phyloP scores from a whole-genome alignment of 345 rosid genomes.

The Nasturtium officinale region DNA sequence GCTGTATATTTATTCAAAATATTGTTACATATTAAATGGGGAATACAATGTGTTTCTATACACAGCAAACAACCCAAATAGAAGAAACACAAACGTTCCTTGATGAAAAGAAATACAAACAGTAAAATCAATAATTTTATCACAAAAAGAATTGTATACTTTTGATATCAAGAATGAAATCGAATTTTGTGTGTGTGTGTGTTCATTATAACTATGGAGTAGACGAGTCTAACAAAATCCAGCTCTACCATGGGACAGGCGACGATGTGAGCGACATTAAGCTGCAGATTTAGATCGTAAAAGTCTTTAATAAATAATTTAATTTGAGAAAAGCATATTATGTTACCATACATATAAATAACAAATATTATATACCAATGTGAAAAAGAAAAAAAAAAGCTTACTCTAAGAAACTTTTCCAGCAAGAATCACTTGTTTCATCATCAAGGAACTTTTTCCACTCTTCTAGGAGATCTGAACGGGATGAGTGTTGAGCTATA shows the following conservation, averaged over 20 bases:
- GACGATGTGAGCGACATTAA: conserved; percentile 46
- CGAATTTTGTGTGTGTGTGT: background rate
- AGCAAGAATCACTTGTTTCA: conserved; percentile 58
- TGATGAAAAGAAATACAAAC: background rate
- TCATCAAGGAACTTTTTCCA: conserved; percentile 71
- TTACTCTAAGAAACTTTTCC: conserved; percentile 70
- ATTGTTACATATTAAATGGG: background rate
- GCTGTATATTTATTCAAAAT: background rate
- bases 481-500: conserved; percentile 32
- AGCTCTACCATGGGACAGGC: conserved; percentile 48
- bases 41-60: conserved; percentile 23
- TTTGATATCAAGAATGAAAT: background rate
- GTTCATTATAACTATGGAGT: conserved; percentile 1
- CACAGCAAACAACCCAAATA: conserved; percentile 28
- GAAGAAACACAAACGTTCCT: conserved; percentile 23
- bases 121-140: conserved; percentile 7
- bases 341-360: background rate
- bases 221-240: conserved; percentile 17
- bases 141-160: background rate
- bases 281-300: conserved; percentile 44
- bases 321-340: background rate
- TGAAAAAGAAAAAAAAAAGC: conserved; percentile 29
- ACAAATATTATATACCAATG: background rate
- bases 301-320: conserved; percentile 1
- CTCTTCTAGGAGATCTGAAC: conserved; percentile 47